Base-by-base conservation (phyloP, 1,139 yeast genomes). In the Pichia sp. region DNA sequence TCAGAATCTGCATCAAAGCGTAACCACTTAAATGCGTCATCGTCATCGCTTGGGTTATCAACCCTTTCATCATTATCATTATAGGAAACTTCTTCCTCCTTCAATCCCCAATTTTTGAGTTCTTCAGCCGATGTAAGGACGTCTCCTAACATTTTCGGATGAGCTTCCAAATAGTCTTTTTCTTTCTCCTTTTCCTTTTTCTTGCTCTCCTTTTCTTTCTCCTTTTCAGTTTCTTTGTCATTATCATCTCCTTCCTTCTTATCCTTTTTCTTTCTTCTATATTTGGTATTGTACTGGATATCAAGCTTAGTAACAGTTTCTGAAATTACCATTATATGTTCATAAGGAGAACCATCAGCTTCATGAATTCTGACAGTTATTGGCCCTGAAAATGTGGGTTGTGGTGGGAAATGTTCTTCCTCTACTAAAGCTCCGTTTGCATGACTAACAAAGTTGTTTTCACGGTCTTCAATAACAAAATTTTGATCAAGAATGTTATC, bases 311-410 rank as follows among this genome's bases (percentile, higher is more conserved):
- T 85, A 50, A 79, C 78, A 2, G 78, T 75, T 44, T 89, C 97
- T 54, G 86, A 85, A 42, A 93, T 68, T 51, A 88, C 94, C 19
- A 93, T 95, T 36, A 93, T 91, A 59, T 93, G 99, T 56, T 93
- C 99, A 56, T 93, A 91, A 0, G 99, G 98, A 0, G 97, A 86
- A n/a, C 98, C 98, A 61, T 93, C 98, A 0, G 96, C 94, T 59
- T 93, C 99, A 58, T 93, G 98, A 34, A 93, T 89, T 55, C 98
- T 70, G 32, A 93, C 84, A 0, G 98, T 93, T 84, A 93, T 86
- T 0, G 98, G 96, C 0, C 99, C 99, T 0, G 84, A 72, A 52
- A 85, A 85, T 2, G 78, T 72, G 3, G 73, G 66, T 38, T 55
- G 61, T 0, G 73, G 74, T 10, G 65, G 61, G 39, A 49, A 50